These are phyloP conservation scores for Hyaloscypha bicolor DNA, from an alignment of 495 filamentous ascomycete species.

Conservation along the genomic window DNA sequence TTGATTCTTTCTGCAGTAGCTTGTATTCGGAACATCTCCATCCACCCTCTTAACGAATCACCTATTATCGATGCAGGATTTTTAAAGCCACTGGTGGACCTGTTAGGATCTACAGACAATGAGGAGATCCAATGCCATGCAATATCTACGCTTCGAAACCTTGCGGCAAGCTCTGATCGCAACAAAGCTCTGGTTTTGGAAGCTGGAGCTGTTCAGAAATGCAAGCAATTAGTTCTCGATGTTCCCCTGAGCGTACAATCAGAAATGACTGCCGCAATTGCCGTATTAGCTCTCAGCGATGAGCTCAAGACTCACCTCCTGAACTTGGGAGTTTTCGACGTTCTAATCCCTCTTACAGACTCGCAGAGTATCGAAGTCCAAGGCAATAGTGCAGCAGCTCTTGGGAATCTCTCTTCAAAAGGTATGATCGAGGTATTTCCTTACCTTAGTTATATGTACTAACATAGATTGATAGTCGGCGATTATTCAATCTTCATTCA, in stretches of 20 bases:
- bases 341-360: conserved; percentile 91
- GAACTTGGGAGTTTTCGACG: conserved; percentile 94
- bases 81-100: conserved; percentile 86
- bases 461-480: conserved; percentile 62
- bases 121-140: conserved; percentile 99
- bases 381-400: conserved; percentile 93
- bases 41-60: conserved; percentile 98
- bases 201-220: conserved; percentile 96
- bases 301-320: conserved; percentile 91
- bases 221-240: conserved; percentile 92
- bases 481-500: conserved; percentile 96
- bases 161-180: conserved; percentile 93
- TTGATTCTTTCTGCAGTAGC: conserved; percentile 96
- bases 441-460: conserved; percentile 2
- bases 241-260: conserved; percentile 95
- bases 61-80: conserved; percentile 98
- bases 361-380: conserved; percentile 97
- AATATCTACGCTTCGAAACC: conserved; percentile 93
- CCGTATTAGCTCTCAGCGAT: conserved; percentile 94
- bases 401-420: conserved; percentile 97
- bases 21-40: conserved; percentile 98
- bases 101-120: conserved; percentile 93
- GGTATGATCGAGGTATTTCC: conserved; percentile 55
- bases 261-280: conserved; percentile 98
- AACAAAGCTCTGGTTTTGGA: conserved; percentile 97